These are phyloP conservation scores for Seiridium cupressi DNA, from an alignment of 2,329 filamentous ascomycete genomes.

Conservation along the genomic window DNA sequence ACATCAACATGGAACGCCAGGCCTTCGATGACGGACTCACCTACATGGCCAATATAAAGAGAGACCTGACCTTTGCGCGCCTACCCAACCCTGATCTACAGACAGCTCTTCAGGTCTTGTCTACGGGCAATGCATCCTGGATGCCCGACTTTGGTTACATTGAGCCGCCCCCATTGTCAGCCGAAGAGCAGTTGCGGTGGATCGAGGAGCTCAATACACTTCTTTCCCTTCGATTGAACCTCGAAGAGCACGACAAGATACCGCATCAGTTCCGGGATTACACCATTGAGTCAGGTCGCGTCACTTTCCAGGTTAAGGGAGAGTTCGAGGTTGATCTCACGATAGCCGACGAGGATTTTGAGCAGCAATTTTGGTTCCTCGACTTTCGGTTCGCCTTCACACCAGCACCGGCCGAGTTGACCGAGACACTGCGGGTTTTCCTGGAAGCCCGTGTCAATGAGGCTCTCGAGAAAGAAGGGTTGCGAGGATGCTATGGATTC, in stretches of 20 bases:
- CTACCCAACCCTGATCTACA: slow-evolving; percentile 88
- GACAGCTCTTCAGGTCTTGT: slow-evolving; percentile 82
- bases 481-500: slow-evolving; percentile 80
- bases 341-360: slow-evolving; percentile 79
- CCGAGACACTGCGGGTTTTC: slow-evolving; percentile 60
- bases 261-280: slow-evolving; percentile 78
- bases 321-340: slow-evolving; percentile 95
- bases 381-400: slow-evolving; percentile 83
- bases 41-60: slow-evolving; percentile 69
- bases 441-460: slow-evolving; percentile 74
- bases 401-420: slow-evolving; percentile 62
- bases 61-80: slow-evolving; percentile 68
- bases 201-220: slow-evolving; percentile 81
- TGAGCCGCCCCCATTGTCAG: slow-evolving; percentile 66
- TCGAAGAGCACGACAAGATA: slow-evolving; percentile 75
- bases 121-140: slow-evolving; percentile 73
- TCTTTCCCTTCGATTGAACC: slow-evolving; percentile 77
- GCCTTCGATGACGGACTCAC: slow-evolving; percentile 60
- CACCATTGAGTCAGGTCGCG: slow-evolving; percentile 78
- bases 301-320: slow-evolving; percentile 77
- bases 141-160: slow-evolving; percentile 84
- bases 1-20: slow-evolving; percentile 63
- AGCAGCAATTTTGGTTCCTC: slow-evolving; percentile 89
- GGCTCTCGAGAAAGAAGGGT: slow-evolving; percentile 65
- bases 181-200: slow-evolving; percentile 70